Conservation (phyloP, 805 yeast species). For the Henningerozyma blattae region DNA sequence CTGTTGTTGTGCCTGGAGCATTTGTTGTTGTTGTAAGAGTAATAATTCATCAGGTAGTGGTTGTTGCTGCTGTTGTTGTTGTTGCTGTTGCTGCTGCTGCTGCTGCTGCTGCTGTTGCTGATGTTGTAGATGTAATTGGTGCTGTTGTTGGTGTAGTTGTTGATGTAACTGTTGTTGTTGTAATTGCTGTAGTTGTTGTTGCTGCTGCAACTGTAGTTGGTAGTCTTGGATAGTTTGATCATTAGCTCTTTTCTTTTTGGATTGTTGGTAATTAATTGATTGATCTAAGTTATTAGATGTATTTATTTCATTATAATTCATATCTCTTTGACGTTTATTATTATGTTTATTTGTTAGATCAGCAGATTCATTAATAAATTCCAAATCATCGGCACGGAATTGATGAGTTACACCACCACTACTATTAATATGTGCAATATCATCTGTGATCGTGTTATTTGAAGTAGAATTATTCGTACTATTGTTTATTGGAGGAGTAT, state of each 20-base stretch:
- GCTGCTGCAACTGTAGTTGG: too few relatives aligned
- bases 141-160: slow-evolving; percentile 33
- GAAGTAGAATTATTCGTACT: neutral
- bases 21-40: too few relatives aligned
- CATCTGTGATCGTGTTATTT: neutral
- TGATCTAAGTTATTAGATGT: neutral
- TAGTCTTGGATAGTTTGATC: too few relatives aligned
- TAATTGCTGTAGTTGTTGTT: too few relatives aligned
- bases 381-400: neutral
- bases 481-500: too few relatives aligned
- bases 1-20: neutral
- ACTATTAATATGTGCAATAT: too few relatives aligned
- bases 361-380: neutral
- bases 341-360: neutral
- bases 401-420: too few relatives aligned
- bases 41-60: too few relatives aligned
- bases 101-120: slow-evolving; percentile 29
- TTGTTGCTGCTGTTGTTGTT: slow-evolving; percentile 7
- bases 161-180: too few relatives aligned
- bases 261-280: too few relatives aligned
- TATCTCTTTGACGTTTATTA: neutral
- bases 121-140: slow-evolving; percentile 36
- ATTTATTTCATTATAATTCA: neutral
- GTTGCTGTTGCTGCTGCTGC: slow-evolving; percentile 23
- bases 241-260: neutral